These are phyloP conservation scores for Phalaenopsis aphrodite DNA, from an alignment of 106 monocot species.

Conservation along the genomic window DNA sequence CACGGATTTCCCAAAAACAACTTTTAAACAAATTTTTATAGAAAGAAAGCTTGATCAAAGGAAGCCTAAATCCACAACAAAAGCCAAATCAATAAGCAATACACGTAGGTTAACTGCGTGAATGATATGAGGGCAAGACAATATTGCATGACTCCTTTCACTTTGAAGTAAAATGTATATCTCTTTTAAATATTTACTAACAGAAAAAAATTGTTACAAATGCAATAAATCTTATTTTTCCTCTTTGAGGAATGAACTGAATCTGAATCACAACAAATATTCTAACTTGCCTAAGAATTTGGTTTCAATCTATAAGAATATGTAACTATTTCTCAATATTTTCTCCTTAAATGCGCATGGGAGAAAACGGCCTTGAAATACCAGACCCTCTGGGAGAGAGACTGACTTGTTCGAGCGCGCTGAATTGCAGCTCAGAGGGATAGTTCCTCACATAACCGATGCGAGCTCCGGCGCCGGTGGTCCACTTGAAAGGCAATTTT, in stretches of 20 bases:
- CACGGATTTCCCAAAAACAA: too few species aligned
- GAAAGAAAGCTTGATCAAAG: too few species aligned
- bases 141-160: neutral
- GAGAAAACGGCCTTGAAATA: conserved; percentile 1
- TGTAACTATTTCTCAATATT: neutral
- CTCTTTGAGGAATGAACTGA: neutral
- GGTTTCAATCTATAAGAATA: neutral
- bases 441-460: conserved; percentile 82
- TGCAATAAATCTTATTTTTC: neutral
- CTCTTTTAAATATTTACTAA: neutral
- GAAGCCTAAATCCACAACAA: too few species aligned
- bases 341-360: neutral
- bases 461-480: conserved; percentile 70
- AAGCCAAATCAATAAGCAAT: too few species aligned
- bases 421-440: conserved; percentile 65
- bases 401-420: conserved; percentile 54
- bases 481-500: conserved; percentile 64
- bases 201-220: neutral
- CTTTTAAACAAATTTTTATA: too few species aligned
- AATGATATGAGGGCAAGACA: too few species aligned
- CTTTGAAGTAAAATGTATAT: neutral
- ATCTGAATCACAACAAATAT: neutral
- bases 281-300: conserved; percentile 2
- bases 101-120: too few species aligned
- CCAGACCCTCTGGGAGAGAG: conserved; percentile 42